phyloP scores from a whole-genome alignment of 129 eudicot genomes.

The Saussurea involucrata region DNA sequence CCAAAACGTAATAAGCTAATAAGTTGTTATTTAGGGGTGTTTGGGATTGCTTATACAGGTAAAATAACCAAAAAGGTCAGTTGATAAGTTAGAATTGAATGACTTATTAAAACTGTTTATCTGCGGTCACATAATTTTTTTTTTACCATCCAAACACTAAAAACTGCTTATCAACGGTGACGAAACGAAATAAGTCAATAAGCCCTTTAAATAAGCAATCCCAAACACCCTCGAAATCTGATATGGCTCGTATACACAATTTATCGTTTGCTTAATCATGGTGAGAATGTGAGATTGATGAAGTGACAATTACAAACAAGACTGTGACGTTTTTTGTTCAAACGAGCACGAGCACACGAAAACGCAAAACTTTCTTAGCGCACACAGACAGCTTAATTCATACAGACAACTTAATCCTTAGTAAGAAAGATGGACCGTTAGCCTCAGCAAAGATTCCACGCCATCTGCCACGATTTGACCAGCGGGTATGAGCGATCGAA shows the following conservation, averaged over 20 bases:
- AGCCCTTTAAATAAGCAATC: too few species aligned
- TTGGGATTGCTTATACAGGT: too few species aligned
- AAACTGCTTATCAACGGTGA: too few species aligned
- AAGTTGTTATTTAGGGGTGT: too few species aligned
- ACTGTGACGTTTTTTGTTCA: slow-evolving; percentile 1
- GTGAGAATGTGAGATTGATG: slow-evolving; percentile 14
- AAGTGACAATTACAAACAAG: slow-evolving; percentile 18
- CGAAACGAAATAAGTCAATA: too few species aligned
- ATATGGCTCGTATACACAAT: not conserved
- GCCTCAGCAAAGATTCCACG: slow-evolving; percentile 78
- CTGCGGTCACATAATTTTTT: too few species aligned
- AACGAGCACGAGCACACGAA: slow-evolving; percentile 5
- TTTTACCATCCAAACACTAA: too few species aligned
- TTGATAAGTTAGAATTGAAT: too few species aligned
- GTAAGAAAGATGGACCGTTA: slow-evolving; percentile 66
- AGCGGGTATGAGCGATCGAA: slow-evolving; percentile 80
- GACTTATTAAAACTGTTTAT: too few species aligned
- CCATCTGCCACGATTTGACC: slow-evolving; percentile 88
- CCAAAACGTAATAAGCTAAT: too few species aligned
- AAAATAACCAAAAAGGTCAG: too few species aligned
- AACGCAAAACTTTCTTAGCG: slow-evolving; percentile 14
- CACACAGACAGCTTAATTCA: not conserved
- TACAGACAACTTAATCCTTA: slow-evolving; percentile 20
- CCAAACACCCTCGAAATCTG: too few species aligned
- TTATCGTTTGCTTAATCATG: not conserved